Base-by-base conservation (phyloP, 208 protist species). In the Wallacemonas sp. region DNA sequence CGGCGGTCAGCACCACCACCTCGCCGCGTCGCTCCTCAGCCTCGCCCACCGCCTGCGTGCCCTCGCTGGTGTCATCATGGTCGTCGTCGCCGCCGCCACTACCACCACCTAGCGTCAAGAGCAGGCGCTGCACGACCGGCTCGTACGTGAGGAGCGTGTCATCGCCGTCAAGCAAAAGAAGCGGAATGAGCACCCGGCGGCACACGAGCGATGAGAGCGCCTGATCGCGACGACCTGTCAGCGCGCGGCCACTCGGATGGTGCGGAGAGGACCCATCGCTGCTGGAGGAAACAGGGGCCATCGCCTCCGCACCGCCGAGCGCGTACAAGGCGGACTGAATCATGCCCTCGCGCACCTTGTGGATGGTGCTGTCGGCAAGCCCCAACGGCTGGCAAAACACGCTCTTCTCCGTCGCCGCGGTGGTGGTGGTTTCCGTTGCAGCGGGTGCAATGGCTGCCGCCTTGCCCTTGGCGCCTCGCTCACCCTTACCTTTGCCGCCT, bases 161-260 rank as follows among this genome's bases (percentile, higher is more conserved):
- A 29, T 73, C 65, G 50, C 74, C 72, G 48, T 70, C 54, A 25
- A 76, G 29, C 38, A 91, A 61, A 23, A 94, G 74, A 26, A 92
- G 70, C 7, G 89, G 89, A 39, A 92, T 86, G 18, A 94, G 67
- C 52, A 92, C 81, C 29, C 85, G 84, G 57, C 84, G 85, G 52
- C 80, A 89, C 16, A 94, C 48, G 25, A 82, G 71, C 11, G 87
- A 74, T 3, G 70, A 67, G 22, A 74, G 65, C 20, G 65, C 46
- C 2, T 59, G 50, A 61, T 80, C 76, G 14, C 46, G 67, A 22
- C 52, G 52, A 29, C 52, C 52, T 42, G 52, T 44, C 31, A 59
- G 57, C 23, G 36, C n/a, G 42, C 25, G 49, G 57, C n/a, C 20
- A 46, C 22, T 66, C 22, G 10, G 57, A 45, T 36, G 70, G 57